Conservation (phyloP, 352 stramenopile genomes). For the Thalassiosira mediterranea region DNA sequence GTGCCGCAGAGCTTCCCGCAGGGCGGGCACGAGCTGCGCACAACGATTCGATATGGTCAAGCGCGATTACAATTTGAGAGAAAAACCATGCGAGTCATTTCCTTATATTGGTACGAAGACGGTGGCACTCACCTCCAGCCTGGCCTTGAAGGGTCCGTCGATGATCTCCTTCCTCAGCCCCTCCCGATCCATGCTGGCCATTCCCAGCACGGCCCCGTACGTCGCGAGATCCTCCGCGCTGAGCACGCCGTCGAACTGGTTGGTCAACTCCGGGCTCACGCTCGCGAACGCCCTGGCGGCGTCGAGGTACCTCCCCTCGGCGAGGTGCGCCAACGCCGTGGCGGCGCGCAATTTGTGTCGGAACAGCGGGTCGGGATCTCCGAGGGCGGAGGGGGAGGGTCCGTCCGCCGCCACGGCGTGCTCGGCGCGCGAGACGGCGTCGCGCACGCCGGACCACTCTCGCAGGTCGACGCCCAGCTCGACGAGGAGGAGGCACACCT, state of each 20-base stretch:
- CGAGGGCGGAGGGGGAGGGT: constrained; percentile 5
- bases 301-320: constrained; percentile 50
- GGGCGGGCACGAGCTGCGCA: constrained; percentile 61
- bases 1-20: constrained; percentile 66
- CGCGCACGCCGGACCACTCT: constrained; percentile 39
- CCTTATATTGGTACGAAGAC: neutral
- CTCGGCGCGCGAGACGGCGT: constrained; percentile 35
- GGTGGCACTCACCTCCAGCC: constrained; percentile 32
- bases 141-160: constrained; percentile 44
- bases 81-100: neutral
- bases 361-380: constrained; percentile 24
- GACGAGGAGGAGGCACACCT: constrained; percentile 63
- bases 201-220: constrained; percentile 64
- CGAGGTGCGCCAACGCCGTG: constrained; percentile 57
- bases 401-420: constrained; percentile 20
- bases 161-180: constrained; percentile 53
- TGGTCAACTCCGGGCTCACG: constrained; percentile 37
- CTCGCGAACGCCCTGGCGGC: constrained; percentile 55
- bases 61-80: too few species aligned
- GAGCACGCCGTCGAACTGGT: constrained; percentile 53
- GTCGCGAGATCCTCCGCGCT: constrained; percentile 69
- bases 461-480: constrained; percentile 60
- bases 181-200: constrained; percentile 52
- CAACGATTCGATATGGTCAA: constrained; percentile 7
- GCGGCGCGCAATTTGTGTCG: constrained; percentile 57